Conservation (phyloP, 2,329 filamentous ascomycete genomes). For the Sordariomycetes sp. region DNA sequence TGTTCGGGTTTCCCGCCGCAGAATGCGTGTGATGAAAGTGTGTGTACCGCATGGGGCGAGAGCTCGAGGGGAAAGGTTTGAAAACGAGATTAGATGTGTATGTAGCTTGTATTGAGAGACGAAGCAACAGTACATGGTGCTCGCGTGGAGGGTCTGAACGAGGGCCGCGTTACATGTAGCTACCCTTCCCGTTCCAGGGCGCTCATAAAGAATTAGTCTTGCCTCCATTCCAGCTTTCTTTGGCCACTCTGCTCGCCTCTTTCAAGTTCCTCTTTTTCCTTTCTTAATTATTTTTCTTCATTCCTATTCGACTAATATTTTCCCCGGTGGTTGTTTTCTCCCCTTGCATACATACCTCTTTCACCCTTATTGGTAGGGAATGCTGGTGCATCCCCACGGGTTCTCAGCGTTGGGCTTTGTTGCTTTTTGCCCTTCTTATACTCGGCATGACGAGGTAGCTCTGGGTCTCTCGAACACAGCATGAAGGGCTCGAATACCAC, state of each 20-base stretch:
- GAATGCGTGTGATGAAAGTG: not conserved
- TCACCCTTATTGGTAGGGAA: not conserved
- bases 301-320: conserved; percentile 2
- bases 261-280: not conserved
- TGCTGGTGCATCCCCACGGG: not conserved
- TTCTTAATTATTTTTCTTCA: not conserved
- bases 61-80: not conserved
- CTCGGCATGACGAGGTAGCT: conserved; percentile 3
- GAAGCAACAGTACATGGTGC: not conserved
- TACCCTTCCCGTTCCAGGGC: not conserved
- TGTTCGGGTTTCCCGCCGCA: not conserved
- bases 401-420: not conserved
- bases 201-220: not conserved
- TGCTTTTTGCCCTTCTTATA: not conserved
- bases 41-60: not conserved
- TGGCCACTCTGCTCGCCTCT: not conserved
- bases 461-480: not conserved
- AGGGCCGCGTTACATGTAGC: not conserved
- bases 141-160: not conserved
- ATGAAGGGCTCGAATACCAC: conserved; percentile 2
- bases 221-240: not conserved
- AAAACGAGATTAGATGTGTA: not conserved
- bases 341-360: not conserved
- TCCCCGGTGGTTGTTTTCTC: too few relatives aligned
- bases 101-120: not conserved